Conservation (phyloP, 2,329 filamentous ascomycete species). For the Fusarium irregulare region DNA sequence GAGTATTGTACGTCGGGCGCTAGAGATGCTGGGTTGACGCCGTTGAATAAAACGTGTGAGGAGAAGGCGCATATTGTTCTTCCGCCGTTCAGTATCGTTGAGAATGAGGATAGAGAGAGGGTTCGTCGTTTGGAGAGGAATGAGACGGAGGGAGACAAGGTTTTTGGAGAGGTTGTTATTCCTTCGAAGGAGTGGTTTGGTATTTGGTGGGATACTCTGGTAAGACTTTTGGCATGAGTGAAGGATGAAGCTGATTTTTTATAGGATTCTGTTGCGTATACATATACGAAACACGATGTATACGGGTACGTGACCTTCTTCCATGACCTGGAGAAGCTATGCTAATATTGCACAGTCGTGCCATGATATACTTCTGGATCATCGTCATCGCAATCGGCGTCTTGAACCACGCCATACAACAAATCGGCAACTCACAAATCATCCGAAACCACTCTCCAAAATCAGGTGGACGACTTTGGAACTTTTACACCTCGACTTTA, state of each 20-base stretch:
- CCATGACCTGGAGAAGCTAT: no score
- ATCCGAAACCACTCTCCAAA: conserved; percentile 1
- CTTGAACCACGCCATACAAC: conserved; percentile 44
- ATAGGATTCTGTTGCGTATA: conserved; percentile 53
- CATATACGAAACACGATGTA: conserved; percentile 49
- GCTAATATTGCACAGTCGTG: conserved; percentile 38
- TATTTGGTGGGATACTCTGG: conserved; percentile 55
- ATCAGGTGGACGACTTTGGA: not conserved
- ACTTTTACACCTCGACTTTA: conserved; percentile 47
- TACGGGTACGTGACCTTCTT: conserved; percentile 49
- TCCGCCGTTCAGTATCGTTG: conserved; percentile 51
- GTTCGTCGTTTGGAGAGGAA: conserved; percentile 48
- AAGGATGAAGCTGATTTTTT: conserved; percentile 4
- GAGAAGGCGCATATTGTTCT: conserved; percentile 41
- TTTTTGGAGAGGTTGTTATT: conserved; percentile 49
- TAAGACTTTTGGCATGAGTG: conserved; percentile 4
- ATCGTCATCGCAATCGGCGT: conserved; percentile 53
- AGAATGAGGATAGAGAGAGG: conserved; percentile 48
- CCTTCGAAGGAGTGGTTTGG: conserved; percentile 51
- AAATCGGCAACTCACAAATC: conserved; percentile 12
- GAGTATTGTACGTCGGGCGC: conserved; percentile 50
- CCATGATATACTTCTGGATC: conserved; percentile 57
- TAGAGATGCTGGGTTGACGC: conserved; percentile 37
- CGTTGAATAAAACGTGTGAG: conserved; percentile 53
- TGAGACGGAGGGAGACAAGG: conserved; percentile 32